Evolutionary conservation across 139 green algal species (phyloP), one percentile per base, ranked within the genome.

Genomic region (Deuterostichococcus epilithicus): DNA sequence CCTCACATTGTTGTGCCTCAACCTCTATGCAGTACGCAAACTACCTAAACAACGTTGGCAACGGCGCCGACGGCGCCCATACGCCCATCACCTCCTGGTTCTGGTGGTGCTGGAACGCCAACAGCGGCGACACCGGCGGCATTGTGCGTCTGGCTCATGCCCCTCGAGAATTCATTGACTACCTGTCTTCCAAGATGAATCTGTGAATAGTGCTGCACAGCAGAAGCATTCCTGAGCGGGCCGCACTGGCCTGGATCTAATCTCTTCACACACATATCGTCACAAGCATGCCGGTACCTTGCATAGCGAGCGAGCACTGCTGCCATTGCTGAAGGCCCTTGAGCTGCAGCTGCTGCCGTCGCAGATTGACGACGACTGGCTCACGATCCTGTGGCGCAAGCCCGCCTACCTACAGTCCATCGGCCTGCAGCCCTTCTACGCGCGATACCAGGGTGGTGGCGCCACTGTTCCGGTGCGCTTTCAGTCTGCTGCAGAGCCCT

Each of bases 51-150:
- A 69, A 47, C 45, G 23, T 34, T 5, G 25, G 45, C 77, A 69
- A 73, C 13, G 59, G 47, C 34, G 5, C 6, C 4, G 68, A 81
- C 47, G 69, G 76, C 34, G 47, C 5, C 68, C 20, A 73, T 33
- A 15, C 8, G 8, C 52, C 52, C 26, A 63, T 63, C 52, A 63
- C 52, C 3, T 63, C 52, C 52, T 36, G 39, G 20, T 66, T 76
- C 68, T 86, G 73, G 65, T 88, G 79, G 74, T 78, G 59, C 81
- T 88, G 78, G 77, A 87, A 89, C 68, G 79, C 81, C 72, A 89
- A 89, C 79, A 80, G 60, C 70, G 75, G 73, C 1, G 84, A 87
- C 74, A 89, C 84, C 22, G 84, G 84, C 22, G 84, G 82, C 37
- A 67, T 89, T 15, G 74, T 89, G 34, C 26, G 52, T 63, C 18